These are phyloP conservation scores for Simplicillium sp. DNA, from an alignment of 2,329 filamentous ascomycete species.

Conservation along the genomic window DNA sequence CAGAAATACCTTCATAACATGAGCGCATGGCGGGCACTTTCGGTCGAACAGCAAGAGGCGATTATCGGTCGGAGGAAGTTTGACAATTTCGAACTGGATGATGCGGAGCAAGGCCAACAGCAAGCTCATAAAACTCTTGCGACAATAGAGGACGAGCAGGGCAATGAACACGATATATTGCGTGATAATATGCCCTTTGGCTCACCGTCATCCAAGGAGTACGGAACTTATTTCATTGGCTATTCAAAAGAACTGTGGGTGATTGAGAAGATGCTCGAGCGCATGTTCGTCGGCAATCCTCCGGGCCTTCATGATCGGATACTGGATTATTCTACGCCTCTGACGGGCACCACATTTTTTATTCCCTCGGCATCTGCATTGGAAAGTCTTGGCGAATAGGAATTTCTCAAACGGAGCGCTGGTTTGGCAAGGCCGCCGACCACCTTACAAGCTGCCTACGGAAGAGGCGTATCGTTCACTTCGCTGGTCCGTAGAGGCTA, in stretches of 20 bases:
- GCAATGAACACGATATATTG: slow-evolving; percentile 41
- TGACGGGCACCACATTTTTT: slow-evolving; percentile 46
- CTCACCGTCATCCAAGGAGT: slow-evolving; percentile 37
- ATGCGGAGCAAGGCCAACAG: slow-evolving; percentile 33
- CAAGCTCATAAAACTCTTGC: slow-evolving; percentile 44
- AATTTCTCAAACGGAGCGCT: too few relatives aligned
- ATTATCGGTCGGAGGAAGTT: slow-evolving; percentile 49
- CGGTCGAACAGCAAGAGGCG: slow-evolving; percentile 41
- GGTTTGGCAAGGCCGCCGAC: too few relatives aligned
- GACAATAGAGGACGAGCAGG: slow-evolving; percentile 40
- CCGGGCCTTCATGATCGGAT: slow-evolving; percentile 44
- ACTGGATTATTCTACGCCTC: slow-evolving; percentile 41
- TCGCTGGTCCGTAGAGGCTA: too few relatives aligned
- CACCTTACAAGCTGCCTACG: too few relatives aligned
- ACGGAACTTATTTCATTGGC: slow-evolving; percentile 50
- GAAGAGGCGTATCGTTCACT: too few relatives aligned
- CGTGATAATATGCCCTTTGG: slow-evolving; percentile 55
- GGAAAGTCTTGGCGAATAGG: neutral
- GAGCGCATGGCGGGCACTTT: slow-evolving; percentile 32
- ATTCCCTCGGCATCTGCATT: neutral
- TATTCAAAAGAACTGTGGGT: slow-evolving; percentile 45
- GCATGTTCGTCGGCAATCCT: slow-evolving; percentile 47
- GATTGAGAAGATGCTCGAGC: slow-evolving; percentile 46
- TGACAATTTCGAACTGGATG: slow-evolving; percentile 47
- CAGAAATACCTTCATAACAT: slow-evolving; percentile 51